These are phyloP conservation scores for Aspergillus novofumigatus DNA, from an alignment of 2,329 filamentous ascomycete genomes.

Conservation along the genomic window DNA sequence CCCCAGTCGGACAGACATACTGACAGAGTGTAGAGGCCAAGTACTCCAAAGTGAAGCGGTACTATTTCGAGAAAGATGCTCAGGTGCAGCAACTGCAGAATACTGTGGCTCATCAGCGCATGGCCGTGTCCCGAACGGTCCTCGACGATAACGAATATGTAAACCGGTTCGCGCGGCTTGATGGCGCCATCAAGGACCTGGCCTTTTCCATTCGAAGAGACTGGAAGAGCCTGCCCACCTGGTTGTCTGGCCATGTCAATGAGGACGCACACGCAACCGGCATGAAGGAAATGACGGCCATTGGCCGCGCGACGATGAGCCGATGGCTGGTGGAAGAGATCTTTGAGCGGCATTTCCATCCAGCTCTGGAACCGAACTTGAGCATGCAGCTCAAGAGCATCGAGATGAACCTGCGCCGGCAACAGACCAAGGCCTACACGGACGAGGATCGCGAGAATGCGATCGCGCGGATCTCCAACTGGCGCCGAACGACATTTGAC, in stretches of 20 bases:
- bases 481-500: constrained; percentile 90
- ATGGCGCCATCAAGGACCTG: constrained; percentile 90
- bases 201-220: constrained; percentile 95
- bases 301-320: constrained; percentile 82
- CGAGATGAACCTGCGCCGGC: constrained; percentile 79
- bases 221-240: constrained; percentile 76
- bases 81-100: constrained; percentile 96
- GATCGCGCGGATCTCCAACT: constrained; percentile 81
- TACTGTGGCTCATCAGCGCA: constrained; percentile 90
- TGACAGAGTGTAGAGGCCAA: constrained; percentile 65
- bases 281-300: constrained; percentile 96
- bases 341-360: constrained; percentile 90
- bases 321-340: constrained; percentile 88
- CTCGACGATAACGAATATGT: constrained; percentile 94
- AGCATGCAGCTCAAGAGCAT: constrained; percentile 79
- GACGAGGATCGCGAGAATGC: constrained; percentile 87
- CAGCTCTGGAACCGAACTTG: constrained; percentile 70
- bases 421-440: constrained; percentile 67
- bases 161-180: constrained; percentile 82
- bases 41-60: constrained; percentile 96
- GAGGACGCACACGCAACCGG: constrained; percentile 79
- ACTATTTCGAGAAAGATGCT: constrained; percentile 88
- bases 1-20: not conserved
- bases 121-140: constrained; percentile 89
- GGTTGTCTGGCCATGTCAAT: constrained; percentile 77